Base-by-base conservation (phyloP, 345 rosid species). In the Salix dunnii region DNA sequence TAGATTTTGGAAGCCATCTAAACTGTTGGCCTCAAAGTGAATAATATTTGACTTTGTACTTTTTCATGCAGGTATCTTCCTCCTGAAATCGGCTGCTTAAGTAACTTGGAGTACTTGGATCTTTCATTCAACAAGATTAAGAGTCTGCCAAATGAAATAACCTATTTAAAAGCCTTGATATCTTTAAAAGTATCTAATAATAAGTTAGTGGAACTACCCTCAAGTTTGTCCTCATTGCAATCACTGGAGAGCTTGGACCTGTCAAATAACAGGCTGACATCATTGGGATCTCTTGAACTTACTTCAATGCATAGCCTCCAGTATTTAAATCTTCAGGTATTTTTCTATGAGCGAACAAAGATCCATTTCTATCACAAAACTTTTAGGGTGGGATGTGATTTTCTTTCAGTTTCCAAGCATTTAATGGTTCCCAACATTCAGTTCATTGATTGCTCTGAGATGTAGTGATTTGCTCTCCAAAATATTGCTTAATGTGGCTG, bases 101-200 rank as follows among this genome's bases (percentile, higher is more conserved):
- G 74, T 73, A 88, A 86, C 53, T 84, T 96, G 85, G 94, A 93
- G 89, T 86, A 81, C 78, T 83, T 96, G 82, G 98, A 96, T 78
- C 94, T 96, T 70, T 96, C 99, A 71, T 96, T 91, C 83, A 96
- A 96, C 85, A 96, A 93, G 84, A 81, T 96, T 83, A 96, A 92
- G 89, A 79, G 42, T 80, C 86, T 96, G 74, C 99, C 99, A 20
- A 65, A 74, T 60, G 98, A 96, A 88, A 87, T 96, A 55, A 80
- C 87, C 77, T 85, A 75, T 84, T 84, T 96, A 79, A 90, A 78
- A 74, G 85, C 88, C 48, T 90, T 96, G 85, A 86, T 86, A 70
- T 86, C 87, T 48, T 78, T 96, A 84, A 96, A 92, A 84, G 88
- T 90, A 21, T 90, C 99, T 62, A 89, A 93, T 80, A 96, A 96